A percentile compares a stretch with the other conserved stretches of the same genome.
These are phyloP conservation scores for Calonectria pseudoturangicola DNA, from an alignment of 2,329 filamentous ascomycete species.

Conservation along the genomic window DNA sequence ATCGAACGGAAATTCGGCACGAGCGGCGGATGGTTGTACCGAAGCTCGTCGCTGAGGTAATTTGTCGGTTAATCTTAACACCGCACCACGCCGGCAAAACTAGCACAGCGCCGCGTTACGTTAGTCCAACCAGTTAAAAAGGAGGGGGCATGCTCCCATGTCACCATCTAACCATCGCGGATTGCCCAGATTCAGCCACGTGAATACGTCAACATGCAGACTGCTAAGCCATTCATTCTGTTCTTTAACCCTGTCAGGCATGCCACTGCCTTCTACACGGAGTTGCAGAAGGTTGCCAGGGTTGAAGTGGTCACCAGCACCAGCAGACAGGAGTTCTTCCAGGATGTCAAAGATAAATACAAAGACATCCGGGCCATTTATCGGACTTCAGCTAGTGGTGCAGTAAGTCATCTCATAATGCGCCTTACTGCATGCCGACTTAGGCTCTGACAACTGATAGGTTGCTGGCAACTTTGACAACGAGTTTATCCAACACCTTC, in stretches of 20 bases:
- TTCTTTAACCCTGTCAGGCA: constrained; percentile 51
- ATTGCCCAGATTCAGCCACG: background rate
- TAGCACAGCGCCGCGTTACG: background rate
- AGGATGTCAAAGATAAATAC: constrained; percentile 46
- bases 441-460: constrained; percentile 15
- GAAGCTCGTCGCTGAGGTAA: background rate
- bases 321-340: constrained; percentile 43
- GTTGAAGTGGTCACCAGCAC: constrained; percentile 49
- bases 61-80: constrained; percentile 1
- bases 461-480: constrained; percentile 44
- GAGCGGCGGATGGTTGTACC: background rate
- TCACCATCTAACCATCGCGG: background rate
- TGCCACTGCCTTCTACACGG: constrained; percentile 39
- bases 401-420: constrained; percentile 19
- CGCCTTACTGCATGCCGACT: background rate
- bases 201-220: background rate
- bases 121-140: background rate
- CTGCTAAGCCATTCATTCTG: constrained; percentile 45
- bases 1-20: background rate
- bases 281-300: constrained; percentile 35
- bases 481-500: constrained; percentile 43
- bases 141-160: background rate
- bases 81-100: background rate
- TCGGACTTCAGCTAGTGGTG: constrained; percentile 52
- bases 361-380: constrained; percentile 46